Percentiles rank a stretch among this genome's conserved stretches.
These are phyloP conservation scores for Thelonectria discophora DNA, from an alignment of 2,329 filamentous ascomycete species.

Conservation along the genomic window DNA sequence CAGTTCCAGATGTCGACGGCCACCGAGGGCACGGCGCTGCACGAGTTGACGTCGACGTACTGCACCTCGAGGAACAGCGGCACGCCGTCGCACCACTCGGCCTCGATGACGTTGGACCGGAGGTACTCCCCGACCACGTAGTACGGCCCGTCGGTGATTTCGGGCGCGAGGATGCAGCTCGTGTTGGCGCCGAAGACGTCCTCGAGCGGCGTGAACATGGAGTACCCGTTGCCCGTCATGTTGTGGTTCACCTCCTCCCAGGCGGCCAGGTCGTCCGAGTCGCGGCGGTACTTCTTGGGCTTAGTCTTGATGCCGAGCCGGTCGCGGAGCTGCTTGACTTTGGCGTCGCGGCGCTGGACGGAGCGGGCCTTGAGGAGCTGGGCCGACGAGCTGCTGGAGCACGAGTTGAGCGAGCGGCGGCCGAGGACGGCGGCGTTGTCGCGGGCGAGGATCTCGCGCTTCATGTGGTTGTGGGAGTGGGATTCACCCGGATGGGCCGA, in stretches of 20 bases:
- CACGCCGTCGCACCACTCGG: conserved; percentile 48
- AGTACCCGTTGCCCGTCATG: conserved; percentile 15
- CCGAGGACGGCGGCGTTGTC: conserved; percentile 23
- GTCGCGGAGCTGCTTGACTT: conserved; percentile 17
- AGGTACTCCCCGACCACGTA: conserved; percentile 50
- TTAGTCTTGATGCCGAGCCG: background rate
- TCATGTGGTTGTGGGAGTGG: conserved; percentile 20
- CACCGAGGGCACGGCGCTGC: conserved; percentile 50
- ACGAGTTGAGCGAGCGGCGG: conserved; percentile 13
- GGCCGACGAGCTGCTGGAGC: conserved; percentile 5
- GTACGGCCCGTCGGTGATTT: conserved; percentile 22
- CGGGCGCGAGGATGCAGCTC: conserved; percentile 24
- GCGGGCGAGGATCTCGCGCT: conserved; percentile 19
- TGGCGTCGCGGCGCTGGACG: conserved; percentile 17
- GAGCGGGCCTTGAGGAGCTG: conserved; percentile 12
- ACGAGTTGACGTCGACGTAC: conserved; percentile 54
- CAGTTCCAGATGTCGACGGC: conserved; percentile 57
- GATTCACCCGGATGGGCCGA: conserved; percentile 18
- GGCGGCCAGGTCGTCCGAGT: conserved; percentile 16
- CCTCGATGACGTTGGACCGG: conserved; percentile 52
- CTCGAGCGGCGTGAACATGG: conserved; percentile 22
- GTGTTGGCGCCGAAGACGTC: conserved; percentile 23
- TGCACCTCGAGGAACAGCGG: conserved; percentile 54
- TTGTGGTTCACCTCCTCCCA: conserved; percentile 27
- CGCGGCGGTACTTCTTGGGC: conserved; percentile 25